A percentile compares a stretch with the other conserved stretches of the same genome.
Evolutionary conservation across 2,329 filamentous ascomycete species (phyloP).

Genomic region (Paecilomyces variotii): DNA sequence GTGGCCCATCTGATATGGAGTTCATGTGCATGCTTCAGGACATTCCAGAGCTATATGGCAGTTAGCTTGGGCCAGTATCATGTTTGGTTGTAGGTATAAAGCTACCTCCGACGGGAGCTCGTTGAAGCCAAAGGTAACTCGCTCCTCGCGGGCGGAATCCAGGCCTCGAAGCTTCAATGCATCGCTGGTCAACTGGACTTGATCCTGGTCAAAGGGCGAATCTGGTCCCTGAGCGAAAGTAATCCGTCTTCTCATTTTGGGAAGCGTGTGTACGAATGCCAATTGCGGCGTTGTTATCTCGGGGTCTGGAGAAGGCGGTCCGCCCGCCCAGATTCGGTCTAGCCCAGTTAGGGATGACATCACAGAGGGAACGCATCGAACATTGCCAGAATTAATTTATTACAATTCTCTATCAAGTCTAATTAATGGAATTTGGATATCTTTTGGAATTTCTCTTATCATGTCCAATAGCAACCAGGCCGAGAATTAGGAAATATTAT

Average conservation of each 20-base stretch:
- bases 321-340: background rate
- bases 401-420: background rate
- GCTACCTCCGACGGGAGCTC: constrained; percentile 63
- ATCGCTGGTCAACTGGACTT: constrained; percentile 50
- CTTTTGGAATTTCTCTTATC: background rate
- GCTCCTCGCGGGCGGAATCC: constrained; percentile 66
- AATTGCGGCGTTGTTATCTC: background rate
- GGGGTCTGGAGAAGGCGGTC: background rate
- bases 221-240: constrained; percentile 68
- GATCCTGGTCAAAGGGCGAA: constrained; percentile 55
- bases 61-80: constrained; percentile 2
- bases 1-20: constrained; percentile 76
- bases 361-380: background rate
- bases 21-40: constrained; percentile 59
- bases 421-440: background rate
- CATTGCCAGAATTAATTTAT: background rate
- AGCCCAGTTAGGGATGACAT: background rate
- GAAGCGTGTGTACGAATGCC: background rate
- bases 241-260: constrained; percentile 43
- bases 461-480: background rate
- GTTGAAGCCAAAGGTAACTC: constrained; percentile 62
- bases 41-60: constrained; percentile 45
- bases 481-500: background rate
- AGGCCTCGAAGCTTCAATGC: constrained; percentile 52
- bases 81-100: background rate